A percentile compares a stretch with the other conserved stretches of the same genome.
Conservation (phyloP, 2,329 filamentous ascomycete genomes). For the Calonectria naviculata region DNA sequence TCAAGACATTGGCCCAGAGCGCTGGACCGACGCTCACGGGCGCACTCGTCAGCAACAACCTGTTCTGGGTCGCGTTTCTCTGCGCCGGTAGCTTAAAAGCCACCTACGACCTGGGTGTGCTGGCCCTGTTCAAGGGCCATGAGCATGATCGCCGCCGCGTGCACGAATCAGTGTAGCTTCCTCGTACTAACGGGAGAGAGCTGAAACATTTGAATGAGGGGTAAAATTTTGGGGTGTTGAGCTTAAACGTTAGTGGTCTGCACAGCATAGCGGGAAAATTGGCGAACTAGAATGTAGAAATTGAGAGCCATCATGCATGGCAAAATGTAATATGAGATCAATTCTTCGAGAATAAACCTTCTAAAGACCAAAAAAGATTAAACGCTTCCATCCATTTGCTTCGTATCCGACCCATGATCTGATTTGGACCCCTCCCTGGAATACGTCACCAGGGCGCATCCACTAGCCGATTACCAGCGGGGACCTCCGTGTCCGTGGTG, state of each 20-base stretch:
- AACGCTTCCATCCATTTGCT: neutral
- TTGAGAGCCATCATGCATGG: neutral
- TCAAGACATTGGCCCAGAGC: conserved; percentile 14
- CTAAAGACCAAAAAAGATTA: neutral
- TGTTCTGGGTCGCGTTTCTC: conserved; percentile 14
- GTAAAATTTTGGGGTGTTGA: neutral
- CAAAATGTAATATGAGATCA: neutral
- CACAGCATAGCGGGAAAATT: neutral
- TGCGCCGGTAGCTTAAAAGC: conserved; percentile 11
- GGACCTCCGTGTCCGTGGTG: conserved; percentile 4
- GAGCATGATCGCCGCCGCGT: conserved; percentile 3
- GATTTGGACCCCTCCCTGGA: neutral
- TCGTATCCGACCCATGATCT: neutral
- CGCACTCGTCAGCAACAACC: neutral
- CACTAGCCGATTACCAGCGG: neutral
- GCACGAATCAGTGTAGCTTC: neutral
- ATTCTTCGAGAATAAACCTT: neutral
- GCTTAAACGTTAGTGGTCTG: neutral
- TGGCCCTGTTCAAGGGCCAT: conserved; percentile 12
- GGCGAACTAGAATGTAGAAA: neutral
- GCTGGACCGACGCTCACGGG: conserved; percentile 6
- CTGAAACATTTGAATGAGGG: neutral
- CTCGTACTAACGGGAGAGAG: neutral
- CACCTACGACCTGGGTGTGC: conserved; percentile 3
- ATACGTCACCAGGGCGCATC: neutral